Percentiles rank a stretch among this genome's conserved stretches.
Evolutionary conservation across 2,329 filamentous ascomycete genomes (phyloP).

Genomic region (Colletotrichum neosansevieriae): DNA sequence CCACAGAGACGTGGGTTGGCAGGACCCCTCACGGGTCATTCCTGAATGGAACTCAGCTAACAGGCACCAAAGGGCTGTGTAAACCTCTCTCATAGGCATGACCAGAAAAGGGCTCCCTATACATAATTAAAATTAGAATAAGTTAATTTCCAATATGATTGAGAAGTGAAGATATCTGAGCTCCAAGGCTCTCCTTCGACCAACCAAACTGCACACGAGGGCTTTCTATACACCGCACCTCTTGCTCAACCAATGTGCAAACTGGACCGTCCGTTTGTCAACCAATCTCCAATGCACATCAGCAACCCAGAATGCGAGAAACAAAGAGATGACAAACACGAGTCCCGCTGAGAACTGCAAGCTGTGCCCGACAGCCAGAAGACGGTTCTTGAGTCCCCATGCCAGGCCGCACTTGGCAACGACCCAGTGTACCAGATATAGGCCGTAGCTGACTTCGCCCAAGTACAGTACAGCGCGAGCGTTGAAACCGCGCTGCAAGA

Average conservation of each 20-base stretch:
- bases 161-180: too few species aligned
- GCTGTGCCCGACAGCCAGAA: background rate
- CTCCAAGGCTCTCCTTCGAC: too few species aligned
- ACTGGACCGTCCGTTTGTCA: constrained; percentile 7
- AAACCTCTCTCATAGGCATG: too few species aligned
- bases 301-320: background rate
- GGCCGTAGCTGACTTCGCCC: constrained; percentile 70
- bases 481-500: constrained; percentile 71
- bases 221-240: constrained; percentile 4
- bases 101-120: too few species aligned
- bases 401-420: background rate
- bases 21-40: too few species aligned
- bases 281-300: constrained; percentile 14
- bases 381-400: background rate
- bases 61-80: too few species aligned
- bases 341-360: background rate
- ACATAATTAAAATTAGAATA: too few species aligned
- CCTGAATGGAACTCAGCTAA: too few species aligned
- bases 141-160: too few species aligned
- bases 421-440: constrained; percentile 73
- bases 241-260: constrained; percentile 22
- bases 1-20: too few species aligned
- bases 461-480: constrained; percentile 69
- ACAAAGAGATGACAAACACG: background rate
- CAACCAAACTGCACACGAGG: too few species aligned